Conservation (phyloP, 768 basidiomycete genomes). For the Butyriboletus loyo region DNA sequence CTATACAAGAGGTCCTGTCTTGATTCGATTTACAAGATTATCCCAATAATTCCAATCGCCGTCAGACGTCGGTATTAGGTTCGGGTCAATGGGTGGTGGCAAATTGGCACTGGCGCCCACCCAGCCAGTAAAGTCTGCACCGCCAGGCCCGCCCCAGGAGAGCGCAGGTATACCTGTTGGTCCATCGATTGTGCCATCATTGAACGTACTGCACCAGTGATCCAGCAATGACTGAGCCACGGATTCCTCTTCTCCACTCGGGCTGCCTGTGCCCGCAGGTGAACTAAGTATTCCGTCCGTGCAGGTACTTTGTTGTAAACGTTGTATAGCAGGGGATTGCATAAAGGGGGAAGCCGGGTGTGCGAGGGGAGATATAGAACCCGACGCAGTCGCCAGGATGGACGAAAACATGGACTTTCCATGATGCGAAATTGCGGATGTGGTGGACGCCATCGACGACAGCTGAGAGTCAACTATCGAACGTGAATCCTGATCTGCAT, state of each 20-base stretch:
- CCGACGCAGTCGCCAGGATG: conserved; percentile 20
- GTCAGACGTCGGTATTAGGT: conserved; percentile 49
- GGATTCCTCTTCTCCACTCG: conserved; percentile 67
- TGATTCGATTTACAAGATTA: conserved; percentile 59
- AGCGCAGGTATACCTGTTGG: conserved; percentile 43
- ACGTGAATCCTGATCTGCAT: conserved; percentile 13
- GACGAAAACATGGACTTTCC: conserved; percentile 22
- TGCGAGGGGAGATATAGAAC: conserved; percentile 19
- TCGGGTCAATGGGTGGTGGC: conserved; percentile 40
- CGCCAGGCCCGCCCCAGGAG: conserved; percentile 60
- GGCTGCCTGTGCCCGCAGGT: conserved; percentile 67
- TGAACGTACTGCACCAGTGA: conserved; percentile 83
- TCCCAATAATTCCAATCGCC: conserved; percentile 85
- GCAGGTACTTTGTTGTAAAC: conserved; percentile 48
- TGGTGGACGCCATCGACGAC: conserved; percentile 11
- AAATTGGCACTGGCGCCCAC: conserved; percentile 41
- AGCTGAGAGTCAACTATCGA: conserved; percentile 36
- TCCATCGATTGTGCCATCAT: conserved; percentile 57
- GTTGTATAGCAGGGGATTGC: conserved; percentile 55
- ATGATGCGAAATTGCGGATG: conserved; percentile 10
- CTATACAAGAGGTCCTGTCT: conserved; percentile 35
- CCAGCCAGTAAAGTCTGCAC: conserved; percentile 60
- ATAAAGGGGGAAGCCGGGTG: conserved; percentile 29
- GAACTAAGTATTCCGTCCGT: conserved; percentile 50
- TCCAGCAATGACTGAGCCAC: conserved; percentile 76